phyloP scores from a whole-genome alignment of 257 asterid species.

The Mentha longifolia region DNA sequence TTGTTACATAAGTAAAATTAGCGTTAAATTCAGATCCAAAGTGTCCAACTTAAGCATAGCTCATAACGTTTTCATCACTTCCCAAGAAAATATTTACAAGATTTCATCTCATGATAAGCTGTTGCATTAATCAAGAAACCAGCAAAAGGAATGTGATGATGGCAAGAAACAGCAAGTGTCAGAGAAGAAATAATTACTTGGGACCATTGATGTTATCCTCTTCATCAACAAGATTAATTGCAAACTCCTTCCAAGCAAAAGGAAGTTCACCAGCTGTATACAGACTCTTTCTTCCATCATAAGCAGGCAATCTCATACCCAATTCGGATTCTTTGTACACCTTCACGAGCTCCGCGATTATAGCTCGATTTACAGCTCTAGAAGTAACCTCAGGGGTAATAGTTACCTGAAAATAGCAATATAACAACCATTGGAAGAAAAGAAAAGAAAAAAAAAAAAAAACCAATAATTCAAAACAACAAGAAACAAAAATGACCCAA shows the following conservation, averaged over 20 bases:
- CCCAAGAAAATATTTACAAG: too few species aligned
- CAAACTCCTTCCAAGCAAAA: conserved; percentile 87
- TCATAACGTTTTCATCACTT: background rate
- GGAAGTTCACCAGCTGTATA: conserved; percentile 99
- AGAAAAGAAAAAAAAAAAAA: background rate
- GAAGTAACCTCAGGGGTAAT: conserved; percentile 94
- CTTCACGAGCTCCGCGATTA: conserved; percentile 86
- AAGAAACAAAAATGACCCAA: conserved; percentile 40
- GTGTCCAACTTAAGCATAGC: conserved; percentile 7
- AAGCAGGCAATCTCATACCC: conserved; percentile 93
- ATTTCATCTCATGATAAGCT: background rate
- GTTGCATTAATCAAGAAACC: conserved; percentile 10
- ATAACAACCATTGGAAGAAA: background rate
- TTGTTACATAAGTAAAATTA: background rate
- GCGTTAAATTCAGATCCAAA: background rate
- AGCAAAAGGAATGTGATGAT: conserved; percentile 1
- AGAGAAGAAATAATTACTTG: conserved; percentile 51
- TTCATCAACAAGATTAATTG: conserved; percentile 74
- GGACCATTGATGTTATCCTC: conserved; percentile 83
- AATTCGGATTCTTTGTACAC: conserved; percentile 82
- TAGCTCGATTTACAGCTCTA: conserved; percentile 76
- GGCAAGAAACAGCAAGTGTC: conserved; percentile 20
- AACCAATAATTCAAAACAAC: conserved; percentile 31
- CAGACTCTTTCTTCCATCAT: conserved; percentile 91
- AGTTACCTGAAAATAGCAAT: conserved; percentile 63